These are phyloP conservation scores for Entelexis sorbosivorans DNA, from an alignment of 1,139 yeast species.

Conservation along the genomic window DNA sequence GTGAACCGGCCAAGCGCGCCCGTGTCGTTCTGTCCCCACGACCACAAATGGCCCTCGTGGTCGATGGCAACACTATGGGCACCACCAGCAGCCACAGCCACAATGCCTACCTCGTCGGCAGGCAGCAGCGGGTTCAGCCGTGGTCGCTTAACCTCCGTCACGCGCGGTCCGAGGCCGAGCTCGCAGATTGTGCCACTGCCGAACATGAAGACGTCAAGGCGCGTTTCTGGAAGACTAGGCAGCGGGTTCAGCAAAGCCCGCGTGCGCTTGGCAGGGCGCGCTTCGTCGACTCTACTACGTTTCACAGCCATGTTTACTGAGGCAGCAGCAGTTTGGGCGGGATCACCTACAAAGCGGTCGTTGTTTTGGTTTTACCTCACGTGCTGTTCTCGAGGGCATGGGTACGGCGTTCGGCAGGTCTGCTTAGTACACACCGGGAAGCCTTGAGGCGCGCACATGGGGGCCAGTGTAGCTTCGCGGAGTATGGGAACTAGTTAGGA, in stretches of 20 bases:
- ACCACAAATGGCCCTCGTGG: slow-evolving; percentile 64
- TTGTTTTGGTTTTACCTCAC: neutral
- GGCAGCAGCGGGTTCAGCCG: slow-evolving; percentile 70
- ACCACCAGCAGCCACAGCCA: slow-evolving; percentile 88
- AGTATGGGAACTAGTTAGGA: no score
- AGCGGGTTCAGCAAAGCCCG: slow-evolving; percentile 17
- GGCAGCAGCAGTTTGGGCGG: no score
- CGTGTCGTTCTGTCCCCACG: slow-evolving; percentile 96
- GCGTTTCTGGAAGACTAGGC: slow-evolving; percentile 26
- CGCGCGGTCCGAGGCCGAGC: slow-evolving; percentile 85
- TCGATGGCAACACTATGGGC: slow-evolving; percentile 87
- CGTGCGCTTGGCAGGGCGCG: slow-evolving; percentile 18
- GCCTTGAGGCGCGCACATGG: no score
- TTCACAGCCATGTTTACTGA: slow-evolving; percentile 15
- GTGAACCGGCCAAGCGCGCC: slow-evolving; percentile 90
- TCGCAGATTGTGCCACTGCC: slow-evolving; percentile 98
- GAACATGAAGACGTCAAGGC: slow-evolving; percentile 76
- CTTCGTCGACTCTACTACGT: slow-evolving; percentile 17
- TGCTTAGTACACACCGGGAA: no score
- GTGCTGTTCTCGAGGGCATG: slow-evolving; percentile 1
- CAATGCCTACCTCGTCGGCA: slow-evolving; percentile 52
- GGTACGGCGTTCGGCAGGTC: neutral
- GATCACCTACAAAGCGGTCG: neutral
- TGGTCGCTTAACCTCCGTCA: slow-evolving; percentile 91
- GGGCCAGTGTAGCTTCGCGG: no score